phyloP scores from a whole-genome alignment of 805 yeast species.

The Candida broadrunensis region DNA sequence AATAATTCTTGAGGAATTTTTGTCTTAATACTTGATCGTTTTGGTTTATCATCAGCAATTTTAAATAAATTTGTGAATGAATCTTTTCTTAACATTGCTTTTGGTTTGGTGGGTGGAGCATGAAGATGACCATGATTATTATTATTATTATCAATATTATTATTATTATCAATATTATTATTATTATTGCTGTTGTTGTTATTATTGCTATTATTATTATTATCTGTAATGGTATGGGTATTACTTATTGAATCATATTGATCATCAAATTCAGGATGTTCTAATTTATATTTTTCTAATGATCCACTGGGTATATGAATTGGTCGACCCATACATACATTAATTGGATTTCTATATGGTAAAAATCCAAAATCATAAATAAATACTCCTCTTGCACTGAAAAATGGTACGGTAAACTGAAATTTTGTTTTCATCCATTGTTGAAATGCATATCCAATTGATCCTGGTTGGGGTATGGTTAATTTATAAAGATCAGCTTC shows the following conservation, averaged over 20 bases:
- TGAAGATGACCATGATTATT: neutral
- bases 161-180: neutral
- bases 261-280: slow-evolving; percentile 28
- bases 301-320: slow-evolving; percentile 49
- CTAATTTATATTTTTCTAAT: slow-evolving; percentile 26
- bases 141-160: neutral
- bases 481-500: slow-evolving; percentile 64
- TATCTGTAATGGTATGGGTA: neutral
- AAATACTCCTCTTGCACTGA: slow-evolving; percentile 89
- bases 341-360: slow-evolving; percentile 79
- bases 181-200: neutral
- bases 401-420: slow-evolving; percentile 87
- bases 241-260: slow-evolving; percentile 1
- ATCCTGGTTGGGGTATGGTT: slow-evolving; percentile 35
- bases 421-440: slow-evolving; percentile 64
- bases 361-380: slow-evolving; percentile 88
- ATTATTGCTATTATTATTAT: too few species aligned
- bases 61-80: slow-evolving; percentile 30
- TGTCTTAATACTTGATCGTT: slow-evolving; percentile 15
- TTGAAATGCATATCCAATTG: slow-evolving; percentile 57
- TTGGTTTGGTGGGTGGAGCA: neutral
- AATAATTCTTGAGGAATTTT: slow-evolving; percentile 43
- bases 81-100: slow-evolving; percentile 9
- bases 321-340: slow-evolving; percentile 73
- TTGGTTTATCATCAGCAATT: slow-evolving; percentile 8